These are phyloP conservation scores for Phytophthora foliorum DNA, from an alignment of 352 stramenopile species.

Conservation along the genomic window DNA sequence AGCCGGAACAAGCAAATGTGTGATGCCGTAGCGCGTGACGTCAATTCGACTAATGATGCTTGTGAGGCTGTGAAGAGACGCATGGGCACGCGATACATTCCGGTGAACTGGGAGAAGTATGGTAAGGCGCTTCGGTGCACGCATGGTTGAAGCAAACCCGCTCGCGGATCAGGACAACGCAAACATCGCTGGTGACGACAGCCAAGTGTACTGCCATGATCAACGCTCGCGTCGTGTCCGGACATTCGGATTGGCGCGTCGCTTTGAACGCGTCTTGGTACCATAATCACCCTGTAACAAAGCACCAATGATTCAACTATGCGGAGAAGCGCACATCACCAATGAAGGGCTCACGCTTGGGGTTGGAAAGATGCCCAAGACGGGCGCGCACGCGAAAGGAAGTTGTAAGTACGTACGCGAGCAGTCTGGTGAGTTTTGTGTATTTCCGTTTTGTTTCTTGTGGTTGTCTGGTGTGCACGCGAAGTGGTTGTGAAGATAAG, in stretches of 20 bases:
- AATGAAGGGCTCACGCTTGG: not conserved
- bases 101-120: not conserved
- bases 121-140: not conserved
- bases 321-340: not conserved
- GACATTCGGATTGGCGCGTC: too few species aligned
- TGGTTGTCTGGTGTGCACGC: too few species aligned
- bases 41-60: not conserved
- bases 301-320: conserved; percentile 8
- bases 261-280: not conserved
- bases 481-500: too few species aligned
- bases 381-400: not conserved
- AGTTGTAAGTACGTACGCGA: not conserved
- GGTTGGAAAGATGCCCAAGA: not conserved
- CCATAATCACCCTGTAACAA: not conserved
- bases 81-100: not conserved
- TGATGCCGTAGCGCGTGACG: not conserved
- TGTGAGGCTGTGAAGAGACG: not conserved
- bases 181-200: not conserved
- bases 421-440: conserved; percentile 1
- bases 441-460: not conserved
- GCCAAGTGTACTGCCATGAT: not conserved
- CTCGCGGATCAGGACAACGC: not conserved
- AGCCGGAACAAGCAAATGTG: conserved; percentile 1
- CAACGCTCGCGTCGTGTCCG: too few species aligned
- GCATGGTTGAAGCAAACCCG: not conserved